Evolutionary conservation across 768 basidiomycete genomes (phyloP).

Genomic region (Leccinum subgranulosum): DNA sequence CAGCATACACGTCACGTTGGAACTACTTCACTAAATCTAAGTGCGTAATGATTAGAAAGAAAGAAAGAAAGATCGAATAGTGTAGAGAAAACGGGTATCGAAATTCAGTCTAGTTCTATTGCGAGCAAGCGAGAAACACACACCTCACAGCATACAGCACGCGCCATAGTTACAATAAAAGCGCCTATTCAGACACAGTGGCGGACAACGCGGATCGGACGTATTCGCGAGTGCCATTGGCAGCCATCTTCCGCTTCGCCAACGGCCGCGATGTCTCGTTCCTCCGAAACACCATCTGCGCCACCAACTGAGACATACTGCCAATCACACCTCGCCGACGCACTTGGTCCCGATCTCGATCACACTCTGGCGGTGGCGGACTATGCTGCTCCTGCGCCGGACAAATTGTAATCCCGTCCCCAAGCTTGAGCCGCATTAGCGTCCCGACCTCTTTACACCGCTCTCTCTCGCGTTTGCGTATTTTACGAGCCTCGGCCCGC

Average conservation of each 20-base stretch:
- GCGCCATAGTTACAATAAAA: slow-evolving; percentile 10
- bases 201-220: slow-evolving; percentile 31
- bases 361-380: slow-evolving; percentile 14
- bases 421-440: slow-evolving; percentile 54
- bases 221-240: slow-evolving; percentile 18
- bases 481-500: slow-evolving; percentile 42
- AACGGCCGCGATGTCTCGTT: slow-evolving; percentile 38
- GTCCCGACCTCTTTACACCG: slow-evolving; percentile 52
- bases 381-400: slow-evolving; percentile 20
- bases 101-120: slow-evolving; percentile 23
- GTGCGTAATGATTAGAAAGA: slow-evolving; percentile 3
- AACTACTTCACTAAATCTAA: slow-evolving; percentile 12
- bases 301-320: slow-evolving; percentile 41
- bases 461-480: slow-evolving; percentile 51
- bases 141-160: slow-evolving; percentile 24
- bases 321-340: slow-evolving; percentile 25
- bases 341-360: slow-evolving; percentile 14
- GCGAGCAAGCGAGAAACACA: slow-evolving; percentile 7
- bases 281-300: slow-evolving; percentile 46
- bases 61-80: slow-evolving; percentile 6
- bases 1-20: slow-evolving; percentile 26
- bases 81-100: slow-evolving; percentile 8
- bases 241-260: slow-evolving; percentile 32
- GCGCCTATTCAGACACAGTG: slow-evolving; percentile 11
- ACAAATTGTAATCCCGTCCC: slow-evolving; percentile 22